Evolutionary conservation across 2,329 filamentous ascomycete genomes (phyloP), one percentile per base, ranked within the genome.

Genomic region (Fusarium tanahbumbuense): DNA sequence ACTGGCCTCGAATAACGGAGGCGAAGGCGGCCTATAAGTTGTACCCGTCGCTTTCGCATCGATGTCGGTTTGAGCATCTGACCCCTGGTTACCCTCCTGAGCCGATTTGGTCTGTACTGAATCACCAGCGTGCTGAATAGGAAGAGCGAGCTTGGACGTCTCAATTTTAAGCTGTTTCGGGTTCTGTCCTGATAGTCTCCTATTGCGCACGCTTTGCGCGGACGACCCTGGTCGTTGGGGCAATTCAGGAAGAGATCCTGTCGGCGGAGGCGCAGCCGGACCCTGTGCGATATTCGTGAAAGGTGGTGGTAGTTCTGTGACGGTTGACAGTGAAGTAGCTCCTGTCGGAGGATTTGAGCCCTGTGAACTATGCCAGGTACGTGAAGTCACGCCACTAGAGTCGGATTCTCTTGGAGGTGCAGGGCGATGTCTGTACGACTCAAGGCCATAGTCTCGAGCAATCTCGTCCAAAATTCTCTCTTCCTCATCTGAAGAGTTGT

Each of bases 141-240:
- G 71, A 20, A 73, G 67, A n/a, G 61, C 70, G 9, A 79, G 73
- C 25, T 78, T 79, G 2, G 75, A 71, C 0, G 94, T 98, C 79
- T 98, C 93, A 59, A 98, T 98, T 81, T 94, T 97, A 53, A 98
- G 83, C 75, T 94, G 92, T 77, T 92, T 94, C 16, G 88, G 83
- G 73, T 93, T 93, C 73, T 93, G 91, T 10, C 92, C 92, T 6
- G 94, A 97, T 32, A 97, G 82, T 67, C 94, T 88, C 64, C 94
- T 88, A 73, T 87, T 93, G 56, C 93, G 88, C 54, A 97, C 92
- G 42, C 89, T 85, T 72, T 81, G 81, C 0, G 78, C 76, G 4
- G 83, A 77, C 3, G 79, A 76, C 6, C 73, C 56, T 6, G 75
- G 67, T 18, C 76, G 74, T 30, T 73, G 76, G 3, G 84, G 85